A percentile compares a stretch with the other conserved stretches of the same genome.
These are phyloP conservation scores for Marsdenia floribunda DNA, from an alignment of 257 asterid species.

Conservation along the genomic window DNA sequence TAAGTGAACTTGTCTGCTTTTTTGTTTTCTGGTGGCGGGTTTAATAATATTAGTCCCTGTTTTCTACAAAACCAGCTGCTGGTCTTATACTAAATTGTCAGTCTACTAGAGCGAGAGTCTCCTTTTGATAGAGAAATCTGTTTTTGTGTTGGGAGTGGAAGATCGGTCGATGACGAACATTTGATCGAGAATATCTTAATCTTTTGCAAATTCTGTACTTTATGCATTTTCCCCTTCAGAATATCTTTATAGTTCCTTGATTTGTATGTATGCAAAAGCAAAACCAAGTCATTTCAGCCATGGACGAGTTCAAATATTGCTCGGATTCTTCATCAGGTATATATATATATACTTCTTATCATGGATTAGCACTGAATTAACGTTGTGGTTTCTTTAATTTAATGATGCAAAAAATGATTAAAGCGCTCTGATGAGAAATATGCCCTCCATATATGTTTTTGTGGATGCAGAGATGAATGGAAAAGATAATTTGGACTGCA, in stretches of 20 bases:
- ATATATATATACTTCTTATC: background rate
- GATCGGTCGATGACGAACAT: background rate
- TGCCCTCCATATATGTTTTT: background rate
- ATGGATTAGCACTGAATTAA: background rate
- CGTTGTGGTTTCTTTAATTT: background rate
- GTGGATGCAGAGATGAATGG: conserved; percentile 20
- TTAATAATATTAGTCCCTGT: background rate
- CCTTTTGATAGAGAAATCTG: background rate
- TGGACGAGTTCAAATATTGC: conserved; percentile 30
- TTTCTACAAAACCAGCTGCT: conserved; percentile 1
- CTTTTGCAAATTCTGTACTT: background rate
- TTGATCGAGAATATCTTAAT: background rate
- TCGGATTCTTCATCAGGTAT: conserved; percentile 36
- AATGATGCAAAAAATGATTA: background rate
- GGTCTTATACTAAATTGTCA: background rate
- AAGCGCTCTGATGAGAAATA: background rate
- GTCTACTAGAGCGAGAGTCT: background rate
- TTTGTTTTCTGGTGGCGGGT: conserved; percentile 5
- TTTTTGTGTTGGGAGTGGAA: background rate
- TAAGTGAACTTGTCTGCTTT: conserved; percentile 14
- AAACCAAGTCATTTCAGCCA: conserved; percentile 6
- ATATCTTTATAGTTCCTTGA: background rate
- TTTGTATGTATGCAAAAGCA: background rate
- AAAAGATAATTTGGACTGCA: conserved; percentile 18
- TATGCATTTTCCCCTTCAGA: background rate